phyloP scores from a whole-genome alignment of 2,329 filamentous ascomycete species.

The Alternaria metachromatica region DNA sequence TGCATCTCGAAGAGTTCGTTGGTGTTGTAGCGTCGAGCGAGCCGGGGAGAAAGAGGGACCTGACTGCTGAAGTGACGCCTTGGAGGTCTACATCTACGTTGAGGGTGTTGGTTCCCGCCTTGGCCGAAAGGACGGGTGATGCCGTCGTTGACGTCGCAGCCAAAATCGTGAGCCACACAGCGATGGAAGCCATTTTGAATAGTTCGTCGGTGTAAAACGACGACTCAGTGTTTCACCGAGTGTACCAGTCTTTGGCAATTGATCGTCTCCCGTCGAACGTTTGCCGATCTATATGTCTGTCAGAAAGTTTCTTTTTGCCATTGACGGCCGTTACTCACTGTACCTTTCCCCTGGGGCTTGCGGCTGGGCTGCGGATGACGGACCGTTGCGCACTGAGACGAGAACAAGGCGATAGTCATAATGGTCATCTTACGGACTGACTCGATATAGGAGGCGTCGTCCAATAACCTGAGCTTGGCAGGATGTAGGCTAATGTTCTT shows the following conservation, averaged over 20 bases:
- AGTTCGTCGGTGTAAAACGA: slow-evolving; percentile 6
- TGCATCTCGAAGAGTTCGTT: slow-evolving; percentile 50
- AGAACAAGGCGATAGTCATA: slow-evolving; percentile 7
- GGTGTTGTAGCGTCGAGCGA: slow-evolving; percentile 9
- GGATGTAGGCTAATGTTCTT: slow-evolving; percentile 12
- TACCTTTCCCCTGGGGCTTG: slow-evolving; percentile 7
- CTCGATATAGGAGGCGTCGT: slow-evolving; percentile 1
- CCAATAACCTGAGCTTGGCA: slow-evolving; percentile 17
- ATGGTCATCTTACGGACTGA: slow-evolving; percentile 7
- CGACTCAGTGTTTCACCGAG: slow-evolving; percentile 2
- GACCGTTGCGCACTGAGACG: slow-evolving; percentile 12
- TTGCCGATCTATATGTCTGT: slow-evolving; percentile 15
- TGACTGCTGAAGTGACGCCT: slow-evolving; percentile 24
- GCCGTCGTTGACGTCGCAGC: slow-evolving; percentile 31
- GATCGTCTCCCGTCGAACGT: slow-evolving; percentile 12
- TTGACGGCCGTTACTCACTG: neutral
- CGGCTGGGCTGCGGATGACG: slow-evolving; percentile 6
- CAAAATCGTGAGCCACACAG: slow-evolving; percentile 31
- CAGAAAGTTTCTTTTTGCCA: slow-evolving; percentile 12
- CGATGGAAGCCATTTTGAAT: slow-evolving; percentile 19
- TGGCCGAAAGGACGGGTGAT: slow-evolving; percentile 22
- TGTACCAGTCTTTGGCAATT: slow-evolving; percentile 3
- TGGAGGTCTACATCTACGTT: slow-evolving; percentile 29
- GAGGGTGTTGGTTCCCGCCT: slow-evolving; percentile 10
- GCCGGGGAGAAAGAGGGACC: slow-evolving; percentile 28